Percentiles rank a stretch among this genome's conserved stretches.
These are phyloP conservation scores for Apostasia ramifera DNA, from an alignment of 106 monocot species.

Conservation along the genomic window DNA sequence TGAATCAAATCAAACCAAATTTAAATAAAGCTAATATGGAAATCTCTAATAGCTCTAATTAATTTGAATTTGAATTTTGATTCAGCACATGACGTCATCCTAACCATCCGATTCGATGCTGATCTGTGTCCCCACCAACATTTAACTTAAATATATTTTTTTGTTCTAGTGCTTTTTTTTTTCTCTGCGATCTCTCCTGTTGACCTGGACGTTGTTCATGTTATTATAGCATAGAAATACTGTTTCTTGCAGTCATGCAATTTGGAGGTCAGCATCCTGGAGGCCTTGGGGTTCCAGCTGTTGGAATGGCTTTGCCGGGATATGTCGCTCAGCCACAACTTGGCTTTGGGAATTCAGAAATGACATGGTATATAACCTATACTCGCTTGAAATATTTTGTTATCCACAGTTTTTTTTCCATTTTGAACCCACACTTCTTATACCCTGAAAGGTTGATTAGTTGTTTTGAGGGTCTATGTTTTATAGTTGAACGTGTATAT, in stretches of 20 bases:
- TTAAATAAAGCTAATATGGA: too few relatives aligned
- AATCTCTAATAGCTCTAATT: too few relatives aligned
- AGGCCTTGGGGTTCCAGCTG: conserved; percentile 71
- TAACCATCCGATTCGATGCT: too few relatives aligned
- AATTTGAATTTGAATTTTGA: too few relatives aligned
- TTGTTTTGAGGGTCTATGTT: background rate
- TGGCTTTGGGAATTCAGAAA: conserved; percentile 89
- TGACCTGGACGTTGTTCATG: background rate
- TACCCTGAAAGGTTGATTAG: background rate
- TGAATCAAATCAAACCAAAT: too few relatives aligned
- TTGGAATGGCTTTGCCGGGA: conserved; percentile 96
- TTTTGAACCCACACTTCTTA: background rate
- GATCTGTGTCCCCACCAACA: too few relatives aligned
- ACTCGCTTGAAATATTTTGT: background rate
- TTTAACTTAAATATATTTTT: too few relatives aligned
- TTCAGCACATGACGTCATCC: too few relatives aligned
- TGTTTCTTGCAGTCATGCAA: conserved; percentile 71
- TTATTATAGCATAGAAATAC: background rate
- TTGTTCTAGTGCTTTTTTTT: too few relatives aligned
- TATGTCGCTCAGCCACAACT: conserved; percentile 79
- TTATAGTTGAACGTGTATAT: background rate
- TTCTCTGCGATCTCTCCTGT: too few relatives aligned
- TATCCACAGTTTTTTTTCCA: background rate
- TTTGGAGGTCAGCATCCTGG: conserved; percentile 74
- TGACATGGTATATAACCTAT: conserved; percentile 68